These are phyloP conservation scores for Naganishia friedmannii DNA, from an alignment of 768 basidiomycete genomes.

Conservation along the genomic window DNA sequence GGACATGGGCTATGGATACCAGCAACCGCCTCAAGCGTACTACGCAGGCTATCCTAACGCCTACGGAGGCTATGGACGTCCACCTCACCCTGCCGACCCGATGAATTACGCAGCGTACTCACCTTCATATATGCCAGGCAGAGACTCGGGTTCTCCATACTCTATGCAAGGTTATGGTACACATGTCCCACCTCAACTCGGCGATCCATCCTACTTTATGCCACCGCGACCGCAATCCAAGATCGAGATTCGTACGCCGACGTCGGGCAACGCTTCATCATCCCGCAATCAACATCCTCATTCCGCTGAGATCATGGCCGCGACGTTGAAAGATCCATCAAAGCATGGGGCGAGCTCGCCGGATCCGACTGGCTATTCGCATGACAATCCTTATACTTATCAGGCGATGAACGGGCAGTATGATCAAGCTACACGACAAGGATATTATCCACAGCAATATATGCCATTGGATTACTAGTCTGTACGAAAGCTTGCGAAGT, in stretches of 20 bases:
- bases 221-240: conserved; percentile 29
- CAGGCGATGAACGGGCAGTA: conserved; percentile 24
- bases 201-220: conserved; percentile 28
- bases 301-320: conserved; percentile 2
- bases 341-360: conserved; percentile 16
- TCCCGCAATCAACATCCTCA: conserved; percentile 3
- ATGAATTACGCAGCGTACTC: conserved; percentile 6
- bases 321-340: conserved; percentile 19
- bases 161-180: conserved; percentile 4
- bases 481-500: neutral
- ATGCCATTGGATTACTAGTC: conserved; percentile 21
- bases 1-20: conserved; percentile 9
- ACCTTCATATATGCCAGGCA: neutral
- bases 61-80: neutral
- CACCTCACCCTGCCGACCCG: conserved; percentile 1
- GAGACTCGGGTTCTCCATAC: conserved; percentile 23
- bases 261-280: conserved; percentile 6
- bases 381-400: conserved; percentile 20
- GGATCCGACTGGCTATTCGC: neutral
- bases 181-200: conserved; percentile 19
- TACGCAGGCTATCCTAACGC: conserved; percentile 17
- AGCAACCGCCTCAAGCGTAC: neutral
- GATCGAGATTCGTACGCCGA: conserved; percentile 32
- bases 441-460: conserved; percentile 26
- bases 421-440: conserved; percentile 12